Base-by-base conservation (phyloP, 768 basidiomycete species). In the Pisolithus sp. region DNA sequence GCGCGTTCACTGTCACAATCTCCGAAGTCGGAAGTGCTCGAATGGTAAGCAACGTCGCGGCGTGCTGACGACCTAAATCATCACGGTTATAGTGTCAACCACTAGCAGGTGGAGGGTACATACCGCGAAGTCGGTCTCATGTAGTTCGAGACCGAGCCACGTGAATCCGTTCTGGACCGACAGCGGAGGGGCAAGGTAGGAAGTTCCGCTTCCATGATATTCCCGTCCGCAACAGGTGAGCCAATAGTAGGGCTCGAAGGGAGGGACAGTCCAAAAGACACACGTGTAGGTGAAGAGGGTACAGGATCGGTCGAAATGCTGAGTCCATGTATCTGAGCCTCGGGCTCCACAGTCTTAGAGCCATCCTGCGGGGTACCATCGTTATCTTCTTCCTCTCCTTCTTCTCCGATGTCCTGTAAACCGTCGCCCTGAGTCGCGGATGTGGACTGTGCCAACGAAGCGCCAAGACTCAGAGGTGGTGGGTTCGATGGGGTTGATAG, bases 341-440 rank as follows among this genome's bases (percentile, higher is more conserved):
- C 42, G 53, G 61, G 54, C 8, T 59, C 59, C 12, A 53, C 59
- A 4, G 56, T 51, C 39, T 57, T 51, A 2, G 51, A 54, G 15
- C 59, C 57, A 15, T 59, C 67, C 37, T 65, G 51, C 3, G 49
- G 53, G 12, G 46, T 46, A 6, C 46, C 45, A 2, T 59, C 24
- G 7, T 46, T 68, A 21, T 79, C 81, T 42, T 83, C 80, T 18
- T 78, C 79, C 57, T 83, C 82, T 26, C 57, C 37, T 34, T 65
- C 65, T 48, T 67, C 65, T 3, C 77, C 75, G 31, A 84, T 83
- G 58, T 82, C 79, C 45, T 78, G 80, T n/a, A 83, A 65, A 0
- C 72, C 63, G 64, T 59, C 68, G 34, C 43, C 54, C 53, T 68
- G 64, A 8, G 53, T 48, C 31, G 54, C 60, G 20, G 63, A 63